phyloP scores from a whole-genome alignment of 2,329 filamentous ascomycete genomes.

The Colletotrichum sp. region DNA sequence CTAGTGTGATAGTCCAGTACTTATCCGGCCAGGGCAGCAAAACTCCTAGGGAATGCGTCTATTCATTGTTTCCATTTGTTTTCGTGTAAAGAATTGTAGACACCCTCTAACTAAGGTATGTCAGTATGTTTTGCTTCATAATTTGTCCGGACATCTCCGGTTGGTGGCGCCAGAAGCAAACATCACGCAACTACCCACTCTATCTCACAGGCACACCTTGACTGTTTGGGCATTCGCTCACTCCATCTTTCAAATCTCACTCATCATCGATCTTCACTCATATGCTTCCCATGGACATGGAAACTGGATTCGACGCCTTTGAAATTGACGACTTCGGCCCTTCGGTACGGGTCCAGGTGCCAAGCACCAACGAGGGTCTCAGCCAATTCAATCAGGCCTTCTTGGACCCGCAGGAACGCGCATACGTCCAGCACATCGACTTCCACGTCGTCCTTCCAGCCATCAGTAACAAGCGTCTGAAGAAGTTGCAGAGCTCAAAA shows the following conservation, averaged over 20 bases:
- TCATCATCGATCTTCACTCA: neutral
- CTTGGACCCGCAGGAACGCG: neutral
- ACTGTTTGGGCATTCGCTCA: neutral
- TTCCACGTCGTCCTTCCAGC: neutral
- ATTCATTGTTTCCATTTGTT: neutral
- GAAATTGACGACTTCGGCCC: neutral
- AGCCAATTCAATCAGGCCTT: constrained; percentile 5
- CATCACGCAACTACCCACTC: constrained; percentile 3
- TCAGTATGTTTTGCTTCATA: neutral
- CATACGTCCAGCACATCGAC: neutral
- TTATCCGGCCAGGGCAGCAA: neutral
- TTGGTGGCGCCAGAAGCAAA: neutral
- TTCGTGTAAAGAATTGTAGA: too few relatives aligned
- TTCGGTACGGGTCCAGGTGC: neutral
- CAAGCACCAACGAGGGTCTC: neutral
- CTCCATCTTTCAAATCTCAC: neutral
- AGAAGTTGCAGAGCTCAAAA: neutral
- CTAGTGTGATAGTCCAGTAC: accelerated
- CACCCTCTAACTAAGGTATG: too few relatives aligned
- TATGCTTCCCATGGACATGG: neutral
- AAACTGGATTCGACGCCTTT: neutral
- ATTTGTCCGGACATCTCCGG: neutral
- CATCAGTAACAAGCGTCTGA: neutral
- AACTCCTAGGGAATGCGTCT: neutral
- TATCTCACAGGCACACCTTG: neutral